A percentile compares a stretch with the other conserved stretches of the same genome.
Evolutionary conservation across 306 rosid genomes (phyloP).

Genomic region (Oxytropis ochrocephala): DNA sequence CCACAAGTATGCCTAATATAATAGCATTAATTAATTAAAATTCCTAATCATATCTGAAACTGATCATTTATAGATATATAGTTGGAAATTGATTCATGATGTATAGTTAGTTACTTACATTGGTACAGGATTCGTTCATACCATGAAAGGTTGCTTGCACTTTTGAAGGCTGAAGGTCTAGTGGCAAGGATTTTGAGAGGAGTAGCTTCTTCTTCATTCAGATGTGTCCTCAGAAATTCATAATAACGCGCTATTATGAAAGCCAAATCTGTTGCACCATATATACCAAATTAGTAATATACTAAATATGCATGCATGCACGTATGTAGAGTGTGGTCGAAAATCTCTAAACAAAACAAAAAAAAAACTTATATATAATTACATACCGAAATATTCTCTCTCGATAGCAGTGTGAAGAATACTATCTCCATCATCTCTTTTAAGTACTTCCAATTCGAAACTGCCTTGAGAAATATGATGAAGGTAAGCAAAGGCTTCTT

Average conservation of each 20-base stretch:
- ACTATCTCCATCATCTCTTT: conserved; percentile 10
- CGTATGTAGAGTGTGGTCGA: too few relatives aligned
- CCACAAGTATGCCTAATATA: conserved; percentile 19
- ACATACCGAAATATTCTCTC: conserved; percentile 25
- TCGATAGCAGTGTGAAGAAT: conserved; percentile 23
- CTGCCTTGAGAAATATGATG: neutral
- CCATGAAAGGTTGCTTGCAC: conserved; percentile 17
- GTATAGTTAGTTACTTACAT: neutral
- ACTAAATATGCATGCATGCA: too few relatives aligned
- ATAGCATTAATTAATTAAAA: too few relatives aligned
- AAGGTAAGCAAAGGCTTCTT: conserved; percentile 14
- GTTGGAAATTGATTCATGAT: too few relatives aligned
- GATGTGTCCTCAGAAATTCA: conserved; percentile 1
- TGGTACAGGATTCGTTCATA: conserved; percentile 13
- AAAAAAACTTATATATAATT: neutral
- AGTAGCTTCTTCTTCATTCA: neutral
- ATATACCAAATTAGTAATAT: neutral
- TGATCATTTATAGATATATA: neutral
- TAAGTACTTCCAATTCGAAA: neutral
- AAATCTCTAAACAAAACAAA: too few relatives aligned
- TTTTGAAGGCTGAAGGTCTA: conserved; percentile 21
- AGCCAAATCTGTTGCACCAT: conserved; percentile 21
- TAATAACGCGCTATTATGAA: conserved; percentile 10
- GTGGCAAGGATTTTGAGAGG: conserved; percentile 27
- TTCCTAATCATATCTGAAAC: neutral